Evolutionary conservation across 805 yeast genomes (phyloP), one percentile per base, ranked within the genome.

Genomic region (Cyberlindnera mississippiensis): DNA sequence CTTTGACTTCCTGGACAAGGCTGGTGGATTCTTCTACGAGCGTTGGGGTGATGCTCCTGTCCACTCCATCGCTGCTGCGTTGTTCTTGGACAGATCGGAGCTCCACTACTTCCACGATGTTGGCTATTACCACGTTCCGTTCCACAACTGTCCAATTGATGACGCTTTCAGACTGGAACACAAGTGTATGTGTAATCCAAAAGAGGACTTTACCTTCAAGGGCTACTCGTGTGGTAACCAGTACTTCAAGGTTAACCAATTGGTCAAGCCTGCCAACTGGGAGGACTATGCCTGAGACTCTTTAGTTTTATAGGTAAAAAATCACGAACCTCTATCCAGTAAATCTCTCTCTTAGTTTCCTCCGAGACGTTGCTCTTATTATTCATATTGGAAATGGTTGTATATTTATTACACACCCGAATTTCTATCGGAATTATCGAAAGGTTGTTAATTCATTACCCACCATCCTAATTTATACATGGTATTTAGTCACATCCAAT

Each of bases 31-130:
- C 63, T 85, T 77, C 63, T 84, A 85, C 59, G 93, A 86, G 66
- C 72, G 96, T 52, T 87, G 96, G 95, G 96, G 96, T 34, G 96
- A 87, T 63, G 96, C 96, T 2, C 95, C 95, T 11, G 77, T 86
- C 10, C 95, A 85, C 63, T 78, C 95, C 1, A 74, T 86, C 41
- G 93, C 85, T 18, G 85, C 82, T 8, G 61, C 88, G 1, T 60
- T 83, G 37, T 75, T 84, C 57, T 61, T 81, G 38, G 74, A 76
- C 48, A 70, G 69, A 52, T 66, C 70, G 26, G 73, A 82, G 56
- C 51, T 86, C 24, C 89, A 83, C 60, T 83, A 75, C 67, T 83
- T 87, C 60, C 80, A 78, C 41, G 85, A 85, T 48, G 68, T 86
- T 35, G 95, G 95, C 14, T 86, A 85, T 61, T 73, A 69, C 56